Conservation (phyloP, 2,329 filamentous ascomycete species). For the Monosporascus ibericus region DNA sequence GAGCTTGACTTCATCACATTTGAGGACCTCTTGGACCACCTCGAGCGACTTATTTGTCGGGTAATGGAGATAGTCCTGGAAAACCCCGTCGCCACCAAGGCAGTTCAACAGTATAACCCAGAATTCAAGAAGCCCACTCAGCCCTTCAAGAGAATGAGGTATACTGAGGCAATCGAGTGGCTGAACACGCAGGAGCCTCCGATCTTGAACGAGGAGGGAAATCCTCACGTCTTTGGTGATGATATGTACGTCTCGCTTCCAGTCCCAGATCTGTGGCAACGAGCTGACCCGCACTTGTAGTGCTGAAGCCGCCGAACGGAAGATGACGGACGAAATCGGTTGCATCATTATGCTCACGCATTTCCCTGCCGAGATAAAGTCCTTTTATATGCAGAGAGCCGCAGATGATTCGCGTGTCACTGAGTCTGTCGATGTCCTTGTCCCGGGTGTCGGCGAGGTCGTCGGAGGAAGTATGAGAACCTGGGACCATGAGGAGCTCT, state of each 20-base stretch:
- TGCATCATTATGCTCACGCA: slow-evolving; percentile 92
- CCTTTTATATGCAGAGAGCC: slow-evolving; percentile 98
- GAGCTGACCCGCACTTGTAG: not conserved
- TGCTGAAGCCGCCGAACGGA: slow-evolving; percentile 91
- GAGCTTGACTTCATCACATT: slow-evolving; percentile 96
- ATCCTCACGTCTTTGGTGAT: slow-evolving; percentile 87
- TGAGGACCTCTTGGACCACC: slow-evolving; percentile 76
- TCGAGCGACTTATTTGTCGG: slow-evolving; percentile 81
- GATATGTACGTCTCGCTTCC: slow-evolving; percentile 55
- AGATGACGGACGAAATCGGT: slow-evolving; percentile 97
- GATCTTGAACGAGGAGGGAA: slow-evolving; percentile 87
- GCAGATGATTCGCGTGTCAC: slow-evolving; percentile 73
- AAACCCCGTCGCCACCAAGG: slow-evolving; percentile 64
- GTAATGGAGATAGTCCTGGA: slow-evolving; percentile 73
- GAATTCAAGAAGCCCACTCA: slow-evolving; percentile 74
- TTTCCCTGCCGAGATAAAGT: slow-evolving; percentile 96
- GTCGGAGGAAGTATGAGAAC: slow-evolving; percentile 97
- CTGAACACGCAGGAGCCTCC: slow-evolving; percentile 71
- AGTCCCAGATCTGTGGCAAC: not conserved
- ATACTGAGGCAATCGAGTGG: slow-evolving; percentile 91
- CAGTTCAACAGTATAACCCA: slow-evolving; percentile 85
- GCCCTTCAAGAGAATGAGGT: slow-evolving; percentile 93
- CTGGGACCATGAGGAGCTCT: slow-evolving; percentile 81
- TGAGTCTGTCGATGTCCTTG: slow-evolving; percentile 76
- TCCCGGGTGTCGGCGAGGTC: slow-evolving; percentile 97